These are phyloP conservation scores for Rubroboletus satanas DNA, from an alignment of 768 basidiomycete species.

Conservation along the genomic window DNA sequence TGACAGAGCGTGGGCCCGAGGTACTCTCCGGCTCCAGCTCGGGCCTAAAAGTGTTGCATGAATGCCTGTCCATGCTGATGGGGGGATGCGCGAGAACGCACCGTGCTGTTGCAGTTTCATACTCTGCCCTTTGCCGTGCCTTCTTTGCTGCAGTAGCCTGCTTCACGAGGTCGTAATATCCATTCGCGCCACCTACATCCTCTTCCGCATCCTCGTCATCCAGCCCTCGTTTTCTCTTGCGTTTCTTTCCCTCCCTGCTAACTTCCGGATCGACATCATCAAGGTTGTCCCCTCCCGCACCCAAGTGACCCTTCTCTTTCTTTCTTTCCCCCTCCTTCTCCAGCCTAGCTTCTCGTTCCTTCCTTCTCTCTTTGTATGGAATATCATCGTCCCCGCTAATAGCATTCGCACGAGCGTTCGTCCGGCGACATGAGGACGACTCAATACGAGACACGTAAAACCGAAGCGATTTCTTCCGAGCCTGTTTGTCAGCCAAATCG, in stretches of 20 bases:
- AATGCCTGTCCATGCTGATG: slow-evolving; percentile 4
- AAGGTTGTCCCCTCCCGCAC: slow-evolving; percentile 63
- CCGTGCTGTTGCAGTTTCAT: slow-evolving; percentile 65
- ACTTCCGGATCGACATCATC: slow-evolving; percentile 52
- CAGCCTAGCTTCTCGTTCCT: slow-evolving; percentile 53
- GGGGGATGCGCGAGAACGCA: slow-evolving; percentile 32
- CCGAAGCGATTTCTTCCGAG: slow-evolving; percentile 75
- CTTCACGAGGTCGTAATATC: slow-evolving; percentile 91
- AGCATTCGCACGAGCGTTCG: slow-evolving; percentile 65
- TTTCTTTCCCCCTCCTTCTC: slow-evolving; percentile 42
- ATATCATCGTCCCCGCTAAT: slow-evolving; percentile 93
- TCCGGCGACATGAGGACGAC: slow-evolving; percentile 69
- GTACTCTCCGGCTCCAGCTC: slow-evolving; percentile 36
- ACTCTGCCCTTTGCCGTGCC: slow-evolving; percentile 74
- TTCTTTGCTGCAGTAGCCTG: slow-evolving; percentile 66
- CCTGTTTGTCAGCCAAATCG: slow-evolving; percentile 80
- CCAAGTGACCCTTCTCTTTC: slow-evolving; percentile 32
- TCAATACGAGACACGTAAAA: slow-evolving; percentile 95
- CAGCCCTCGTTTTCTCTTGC: slow-evolving; percentile 36
- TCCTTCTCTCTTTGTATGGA: slow-evolving; percentile 77
- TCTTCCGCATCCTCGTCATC: slow-evolving; percentile 41
- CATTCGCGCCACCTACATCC: slow-evolving; percentile 52
- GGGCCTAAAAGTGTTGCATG: slow-evolving; percentile 22
- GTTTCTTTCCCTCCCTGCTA: slow-evolving; percentile 32
- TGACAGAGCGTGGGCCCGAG: slow-evolving; percentile 83